Evolutionary conservation across 2,329 filamentous ascomycete species (phyloP).

Genomic region (Penicillium psychrosexuale): DNA sequence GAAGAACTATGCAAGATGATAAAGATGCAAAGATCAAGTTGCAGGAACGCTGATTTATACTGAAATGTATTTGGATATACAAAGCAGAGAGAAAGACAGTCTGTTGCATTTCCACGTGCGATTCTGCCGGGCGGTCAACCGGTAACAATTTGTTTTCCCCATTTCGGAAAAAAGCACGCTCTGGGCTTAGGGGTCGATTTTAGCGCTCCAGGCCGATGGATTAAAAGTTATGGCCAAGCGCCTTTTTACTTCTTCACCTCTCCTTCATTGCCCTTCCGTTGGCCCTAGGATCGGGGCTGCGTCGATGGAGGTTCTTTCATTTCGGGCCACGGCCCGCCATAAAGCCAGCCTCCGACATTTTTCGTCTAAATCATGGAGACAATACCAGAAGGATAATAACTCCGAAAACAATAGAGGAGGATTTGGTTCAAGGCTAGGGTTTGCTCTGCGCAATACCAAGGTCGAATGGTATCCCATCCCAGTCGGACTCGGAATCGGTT

Average conservation of each 20-base stretch:
- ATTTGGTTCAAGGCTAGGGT: slow-evolving; percentile 57
- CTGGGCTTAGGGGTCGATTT: slow-evolving; percentile 10
- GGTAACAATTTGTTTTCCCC: slow-evolving; percentile 4
- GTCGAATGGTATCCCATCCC: slow-evolving; percentile 90
- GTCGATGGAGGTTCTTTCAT: slow-evolving; percentile 35
- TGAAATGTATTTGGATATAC: not conserved
- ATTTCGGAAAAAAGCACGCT: slow-evolving; percentile 15
- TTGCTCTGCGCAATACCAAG: slow-evolving; percentile 61
- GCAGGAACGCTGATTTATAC: not conserved
- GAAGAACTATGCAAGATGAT: not conserved
- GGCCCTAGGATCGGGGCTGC: slow-evolving; percentile 23
- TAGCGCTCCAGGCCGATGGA: slow-evolving; percentile 24
- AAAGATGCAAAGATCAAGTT: not conserved
- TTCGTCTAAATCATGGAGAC: slow-evolving; percentile 42
- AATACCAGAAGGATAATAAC: slow-evolving; percentile 42
- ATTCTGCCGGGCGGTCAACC: slow-evolving; percentile 20
- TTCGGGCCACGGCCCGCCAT: slow-evolving; percentile 31
- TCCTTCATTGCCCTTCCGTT: slow-evolving; percentile 23
- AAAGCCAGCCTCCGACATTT: slow-evolving; percentile 33
- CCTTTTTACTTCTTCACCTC: slow-evolving; percentile 27
- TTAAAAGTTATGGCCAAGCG: slow-evolving; percentile 36
- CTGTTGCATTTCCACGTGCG: slow-evolving; percentile 7
- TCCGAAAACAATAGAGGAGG: slow-evolving; percentile 43
- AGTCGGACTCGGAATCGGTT: slow-evolving; percentile 77
- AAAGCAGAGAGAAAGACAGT: not conserved